A percentile compares a stretch with the other conserved stretches of the same genome.
These are phyloP conservation scores for Panicum miliaceum DNA, from an alignment of 176 grass and related monocot species.

Conservation along the genomic window DNA sequence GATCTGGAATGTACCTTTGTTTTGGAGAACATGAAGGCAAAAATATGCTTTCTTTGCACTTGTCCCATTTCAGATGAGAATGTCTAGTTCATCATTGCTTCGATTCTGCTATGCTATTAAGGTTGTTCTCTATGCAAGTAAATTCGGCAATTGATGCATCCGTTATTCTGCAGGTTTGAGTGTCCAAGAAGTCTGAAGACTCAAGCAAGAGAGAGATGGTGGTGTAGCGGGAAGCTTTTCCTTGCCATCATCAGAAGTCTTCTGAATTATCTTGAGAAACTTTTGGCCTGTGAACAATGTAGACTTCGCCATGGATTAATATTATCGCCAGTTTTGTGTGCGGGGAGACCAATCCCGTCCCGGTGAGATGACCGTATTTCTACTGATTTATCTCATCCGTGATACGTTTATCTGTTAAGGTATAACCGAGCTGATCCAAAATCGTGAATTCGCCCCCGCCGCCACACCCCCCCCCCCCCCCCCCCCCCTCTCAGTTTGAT, in stretches of 20 bases:
- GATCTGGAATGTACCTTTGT: background rate
- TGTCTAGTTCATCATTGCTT: background rate
- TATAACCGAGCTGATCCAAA: too few relatives aligned
- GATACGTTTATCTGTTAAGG: too few relatives aligned
- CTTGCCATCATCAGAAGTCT: background rate
- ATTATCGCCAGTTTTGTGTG: background rate
- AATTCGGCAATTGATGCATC: background rate
- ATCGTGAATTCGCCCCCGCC: too few relatives aligned
- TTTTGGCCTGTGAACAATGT: background rate
- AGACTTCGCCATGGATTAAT: background rate
- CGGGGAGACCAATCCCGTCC: background rate
- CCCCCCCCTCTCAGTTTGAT: background rate
- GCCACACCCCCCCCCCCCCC: too few relatives aligned
- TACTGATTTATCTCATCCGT: background rate
- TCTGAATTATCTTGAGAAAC: background rate
- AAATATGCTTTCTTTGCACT: background rate
- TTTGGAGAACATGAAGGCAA: background rate
- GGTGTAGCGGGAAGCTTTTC: background rate
- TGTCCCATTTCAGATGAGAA: background rate
- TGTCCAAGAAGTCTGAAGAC: slow-evolving; percentile 59
- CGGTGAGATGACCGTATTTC: background rate
- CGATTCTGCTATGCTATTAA: too few relatives aligned
- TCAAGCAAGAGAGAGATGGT: background rate
- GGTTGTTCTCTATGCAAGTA: background rate
- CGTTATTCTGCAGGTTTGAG: slow-evolving; percentile 47